Evolutionary conservation across 1,284 basidiomycete genomes (phyloP).

Genomic region (Laetiporus sulphureus): DNA sequence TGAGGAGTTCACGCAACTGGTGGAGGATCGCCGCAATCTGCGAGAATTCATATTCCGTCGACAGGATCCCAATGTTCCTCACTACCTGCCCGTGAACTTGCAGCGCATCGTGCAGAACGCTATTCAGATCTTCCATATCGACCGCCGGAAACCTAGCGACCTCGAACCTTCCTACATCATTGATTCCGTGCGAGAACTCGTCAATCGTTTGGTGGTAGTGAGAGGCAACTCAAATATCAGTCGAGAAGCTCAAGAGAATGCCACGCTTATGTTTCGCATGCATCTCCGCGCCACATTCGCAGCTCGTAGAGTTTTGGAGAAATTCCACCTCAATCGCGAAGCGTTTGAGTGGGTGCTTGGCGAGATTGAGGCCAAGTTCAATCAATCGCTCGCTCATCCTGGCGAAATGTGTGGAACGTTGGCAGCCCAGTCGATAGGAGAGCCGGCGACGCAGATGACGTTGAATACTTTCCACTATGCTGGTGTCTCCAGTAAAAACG

Average conservation of each 20-base stretch:
- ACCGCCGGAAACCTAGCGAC: slow-evolving; percentile 89
- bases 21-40: slow-evolving; percentile 70
- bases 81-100: slow-evolving; percentile 90
- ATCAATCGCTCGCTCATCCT: slow-evolving; percentile 85
- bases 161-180: slow-evolving; percentile 87
- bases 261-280: slow-evolving; percentile 91
- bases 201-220: slow-evolving; percentile 74
- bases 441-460: slow-evolving; percentile 99
- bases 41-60: slow-evolving; percentile 84
- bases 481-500: slow-evolving; percentile 97
- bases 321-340: slow-evolving; percentile 80
- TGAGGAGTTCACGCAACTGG: slow-evolving; percentile 78
- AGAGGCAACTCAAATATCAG: slow-evolving; percentile 80
- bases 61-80: slow-evolving; percentile 64
- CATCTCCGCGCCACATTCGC: slow-evolving; percentile 88
- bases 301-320: slow-evolving; percentile 78
- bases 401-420: slow-evolving; percentile 99
- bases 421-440: slow-evolving; percentile 97
- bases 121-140: slow-evolving; percentile 96
- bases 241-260: slow-evolving; percentile 79
- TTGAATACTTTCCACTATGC: slow-evolving; percentile 98
- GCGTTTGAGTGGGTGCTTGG: slow-evolving; percentile 98
- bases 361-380: slow-evolving; percentile 94
- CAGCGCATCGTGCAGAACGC: slow-evolving; percentile 95
- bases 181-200: slow-evolving; percentile 68